Conservation (phyloP, 805 yeast species). For the Starmerella davenportii region DNA sequence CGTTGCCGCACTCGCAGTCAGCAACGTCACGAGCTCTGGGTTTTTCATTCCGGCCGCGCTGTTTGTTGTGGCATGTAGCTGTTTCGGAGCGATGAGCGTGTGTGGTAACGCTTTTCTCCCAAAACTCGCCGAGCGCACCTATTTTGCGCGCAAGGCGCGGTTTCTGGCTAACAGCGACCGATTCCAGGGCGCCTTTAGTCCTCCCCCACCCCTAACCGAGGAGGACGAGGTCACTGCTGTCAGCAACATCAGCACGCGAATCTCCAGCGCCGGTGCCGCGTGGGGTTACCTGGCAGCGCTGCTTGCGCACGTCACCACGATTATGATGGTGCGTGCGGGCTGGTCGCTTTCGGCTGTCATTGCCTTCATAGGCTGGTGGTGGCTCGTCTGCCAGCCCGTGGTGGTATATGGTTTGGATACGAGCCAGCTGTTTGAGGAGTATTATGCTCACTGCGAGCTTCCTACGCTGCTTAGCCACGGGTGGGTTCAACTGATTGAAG, state of each 20-base stretch:
- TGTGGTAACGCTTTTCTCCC: slow-evolving; percentile 65
- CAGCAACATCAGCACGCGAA: slow-evolving; percentile 25
- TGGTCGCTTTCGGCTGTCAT: slow-evolving; percentile 21
- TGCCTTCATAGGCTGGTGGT: slow-evolving; percentile 54
- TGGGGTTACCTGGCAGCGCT: slow-evolving; percentile 54
- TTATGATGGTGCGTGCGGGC: slow-evolving; percentile 27
- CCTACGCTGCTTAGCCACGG: slow-evolving; percentile 28
- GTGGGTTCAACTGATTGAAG: slow-evolving; percentile 38
- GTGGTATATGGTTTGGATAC: slow-evolving; percentile 32
- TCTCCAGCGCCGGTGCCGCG: slow-evolving; percentile 47
- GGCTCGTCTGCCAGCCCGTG: slow-evolving; percentile 56
- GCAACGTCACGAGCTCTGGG: slow-evolving; percentile 20
- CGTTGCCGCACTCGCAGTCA: slow-evolving; percentile 40
- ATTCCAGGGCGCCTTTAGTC: slow-evolving; percentile 12
- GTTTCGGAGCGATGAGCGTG: slow-evolving; percentile 63
- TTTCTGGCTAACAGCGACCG: slow-evolving; percentile 9
- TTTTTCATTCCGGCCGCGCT: slow-evolving; percentile 33
- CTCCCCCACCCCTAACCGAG: not conserved
- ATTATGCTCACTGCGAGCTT: not conserved
- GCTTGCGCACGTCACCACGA: slow-evolving; percentile 43
- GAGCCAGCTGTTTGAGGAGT: not conserved
- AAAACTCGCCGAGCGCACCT: slow-evolving; percentile 25
- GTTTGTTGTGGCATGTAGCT: slow-evolving; percentile 45
- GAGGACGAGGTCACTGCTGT: not conserved
- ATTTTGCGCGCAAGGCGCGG: not conserved